These are phyloP conservation scores for Phytophthora citricola DNA, from an alignment of 352 stramenopile species.

Conservation along the genomic window DNA sequence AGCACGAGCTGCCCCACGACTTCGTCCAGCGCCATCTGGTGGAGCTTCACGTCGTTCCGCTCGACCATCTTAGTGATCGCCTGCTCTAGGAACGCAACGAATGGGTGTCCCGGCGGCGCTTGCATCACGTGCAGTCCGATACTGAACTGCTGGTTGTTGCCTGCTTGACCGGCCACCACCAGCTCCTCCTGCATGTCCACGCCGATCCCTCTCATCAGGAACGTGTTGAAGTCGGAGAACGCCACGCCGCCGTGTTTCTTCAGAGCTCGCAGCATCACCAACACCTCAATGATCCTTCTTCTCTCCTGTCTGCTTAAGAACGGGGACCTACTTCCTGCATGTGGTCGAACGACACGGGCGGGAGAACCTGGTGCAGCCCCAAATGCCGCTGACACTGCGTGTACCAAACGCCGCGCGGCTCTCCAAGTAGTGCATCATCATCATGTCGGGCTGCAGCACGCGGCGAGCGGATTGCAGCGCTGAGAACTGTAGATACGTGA, in stretches of 20 bases:
- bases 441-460: constrained; percentile 30
- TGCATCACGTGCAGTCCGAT: constrained; percentile 44
- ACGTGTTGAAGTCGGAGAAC: constrained; percentile 46
- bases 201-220: constrained; percentile 27
- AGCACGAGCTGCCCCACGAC: constrained; percentile 40
- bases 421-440: constrained; percentile 54
- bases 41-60: constrained; percentile 31
- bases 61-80: constrained; percentile 34
- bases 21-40: constrained; percentile 31
- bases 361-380: constrained; percentile 48
- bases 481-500: constrained; percentile 51
- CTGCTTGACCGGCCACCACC: constrained; percentile 32
- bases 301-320: constrained; percentile 18
- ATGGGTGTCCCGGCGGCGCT: constrained; percentile 34
- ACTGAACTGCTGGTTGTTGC: constrained; percentile 19
- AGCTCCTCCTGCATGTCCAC: constrained; percentile 24
- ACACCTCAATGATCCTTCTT: constrained; percentile 40
- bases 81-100: constrained; percentile 38
- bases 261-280: constrained; percentile 48
- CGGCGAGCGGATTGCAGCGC: constrained; percentile 41
- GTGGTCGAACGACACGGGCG: constrained; percentile 27
- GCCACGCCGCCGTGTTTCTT: constrained; percentile 38
- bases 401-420: constrained; percentile 48
- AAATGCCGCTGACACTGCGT: constrained; percentile 55
- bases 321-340: constrained; percentile 3